phyloP scores from a whole-genome alignment of 768 basidiomycete species.

The Xanthoconium stramineum region DNA sequence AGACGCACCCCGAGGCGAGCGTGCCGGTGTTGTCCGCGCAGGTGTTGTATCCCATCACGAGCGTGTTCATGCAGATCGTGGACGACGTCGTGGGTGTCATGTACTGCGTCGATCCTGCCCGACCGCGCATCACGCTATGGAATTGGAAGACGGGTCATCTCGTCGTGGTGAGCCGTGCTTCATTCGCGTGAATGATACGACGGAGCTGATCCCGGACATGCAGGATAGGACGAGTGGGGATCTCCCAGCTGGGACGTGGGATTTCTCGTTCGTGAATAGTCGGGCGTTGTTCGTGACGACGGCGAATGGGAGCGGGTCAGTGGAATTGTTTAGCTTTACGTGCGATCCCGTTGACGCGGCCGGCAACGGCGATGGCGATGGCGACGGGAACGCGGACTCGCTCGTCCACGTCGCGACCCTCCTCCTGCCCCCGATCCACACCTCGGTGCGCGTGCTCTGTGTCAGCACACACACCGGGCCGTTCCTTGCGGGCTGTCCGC shows the following conservation, averaged over 20 bases:
- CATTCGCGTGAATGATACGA: not conserved
- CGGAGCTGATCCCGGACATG: not conserved
- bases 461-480: conserved; percentile 34
- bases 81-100: conserved; percentile 53
- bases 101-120: conserved; percentile 29
- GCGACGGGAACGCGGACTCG: not conserved
- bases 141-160: conserved; percentile 47
- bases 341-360: conserved; percentile 2
- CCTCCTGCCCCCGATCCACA: conserved; percentile 9
- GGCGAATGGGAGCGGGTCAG: conserved; percentile 30
- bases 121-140: conserved; percentile 38
- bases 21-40: conserved; percentile 26
- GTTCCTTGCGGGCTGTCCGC: conserved; percentile 26
- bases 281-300: conserved; percentile 44
- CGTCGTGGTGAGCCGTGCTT: conserved; percentile 34
- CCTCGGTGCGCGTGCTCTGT: conserved; percentile 11
- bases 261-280: conserved; percentile 47
- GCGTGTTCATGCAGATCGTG: conserved; percentile 47
- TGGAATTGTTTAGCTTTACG: conserved; percentile 43
- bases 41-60: conserved; percentile 22
- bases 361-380: not conserved
- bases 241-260: conserved; percentile 32
- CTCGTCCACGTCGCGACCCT: conserved; percentile 21
- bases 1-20: conserved; percentile 41
- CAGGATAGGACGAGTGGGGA: conserved; percentile 28